Conservation (phyloP, 306 rosid genomes). For the Casuarina glauca region DNA sequence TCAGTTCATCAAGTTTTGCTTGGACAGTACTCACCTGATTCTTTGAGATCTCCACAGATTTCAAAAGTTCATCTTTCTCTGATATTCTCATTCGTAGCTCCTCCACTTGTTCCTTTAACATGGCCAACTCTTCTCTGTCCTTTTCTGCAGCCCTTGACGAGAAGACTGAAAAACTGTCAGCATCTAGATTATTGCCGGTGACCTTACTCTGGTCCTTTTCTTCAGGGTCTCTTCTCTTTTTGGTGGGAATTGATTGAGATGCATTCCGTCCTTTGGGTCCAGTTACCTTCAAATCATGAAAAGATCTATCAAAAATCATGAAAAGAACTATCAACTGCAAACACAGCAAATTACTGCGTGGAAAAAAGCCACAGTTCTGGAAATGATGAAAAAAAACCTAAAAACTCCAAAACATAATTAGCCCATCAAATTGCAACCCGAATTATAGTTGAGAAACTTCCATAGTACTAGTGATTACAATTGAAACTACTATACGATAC, state of each 20-base stretch:
- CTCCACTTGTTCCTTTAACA: conserved; percentile 69
- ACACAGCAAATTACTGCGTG: background rate
- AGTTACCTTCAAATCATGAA: conserved; percentile 41
- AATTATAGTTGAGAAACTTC: background rate
- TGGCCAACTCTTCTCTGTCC: conserved; percentile 67
- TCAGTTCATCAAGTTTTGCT: conserved; percentile 59
- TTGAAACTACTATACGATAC: background rate
- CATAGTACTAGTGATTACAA: background rate
- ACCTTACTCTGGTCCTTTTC: conserved; percentile 56
- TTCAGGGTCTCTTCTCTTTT: conserved; percentile 61
- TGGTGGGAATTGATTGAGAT: conserved; percentile 64
- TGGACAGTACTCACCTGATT: conserved; percentile 54
- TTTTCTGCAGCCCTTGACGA: conserved; percentile 68
- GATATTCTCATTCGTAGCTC: conserved; percentile 64
- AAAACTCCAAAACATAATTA: background rate
- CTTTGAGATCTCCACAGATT: conserved; percentile 67
- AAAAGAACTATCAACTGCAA: background rate
- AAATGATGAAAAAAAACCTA: background rate
- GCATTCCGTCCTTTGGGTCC: conserved; percentile 58
- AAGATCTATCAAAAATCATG: conserved; percentile 3
- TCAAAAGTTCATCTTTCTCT: conserved; percentile 77
- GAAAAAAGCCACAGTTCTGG: background rate
- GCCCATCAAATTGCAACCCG: background rate
- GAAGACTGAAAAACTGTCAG: conserved; percentile 51
- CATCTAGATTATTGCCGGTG: conserved; percentile 43